Evolutionary conservation across 164 flowering plant species (phyloP), one percentile per base, ranked within the genome.

Genomic region (Vitis rupestris): DNA sequence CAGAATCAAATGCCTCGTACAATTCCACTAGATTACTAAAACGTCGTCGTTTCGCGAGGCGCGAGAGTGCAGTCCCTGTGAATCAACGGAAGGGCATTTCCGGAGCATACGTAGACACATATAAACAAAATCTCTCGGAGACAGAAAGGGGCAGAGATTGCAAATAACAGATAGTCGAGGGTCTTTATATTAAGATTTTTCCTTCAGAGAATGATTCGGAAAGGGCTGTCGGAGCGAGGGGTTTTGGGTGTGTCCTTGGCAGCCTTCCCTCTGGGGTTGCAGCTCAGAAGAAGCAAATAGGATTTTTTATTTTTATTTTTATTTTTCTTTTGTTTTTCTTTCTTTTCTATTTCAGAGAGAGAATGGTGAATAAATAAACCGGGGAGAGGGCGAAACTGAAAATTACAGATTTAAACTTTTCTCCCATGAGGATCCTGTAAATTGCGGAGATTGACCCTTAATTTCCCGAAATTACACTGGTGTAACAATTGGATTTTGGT

Each of bases 71-170:
- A 16, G 57, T 17, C 19, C 3, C 6, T 65, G 11, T 16, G 61
- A 23, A 50, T 37, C 31, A 50, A 47, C 3, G 66, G 67, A 31
- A 60, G 52, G 71, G 50, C 51, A 75, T 68, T 63, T 49, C 10
- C 5, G 69, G 65, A 53, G 44, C 44, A 37, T 37, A 37, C 0
- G 44, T 37, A 37, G 44, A 6, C 7, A 37, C 4, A 37, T 37
- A 6, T 37, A 37, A 51, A 61, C 15, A 30, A 15, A 13, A 30
- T n/a, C 29, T 67, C 23, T 51, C 60, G 19, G 70, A 67, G 55
- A 37, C 44, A 6, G 31, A 61, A 64, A 54, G 50, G 70, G 73
- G 70, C 72, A 68, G 60, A 37, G 75, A 68, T 72, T 66, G 70
- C 68, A 59, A 64, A 47, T 53, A 52, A 23, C 17, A 23, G 48